Conservation (phyloP, 2,329 filamentous ascomycete genomes). For the Fusarium sp. region DNA sequence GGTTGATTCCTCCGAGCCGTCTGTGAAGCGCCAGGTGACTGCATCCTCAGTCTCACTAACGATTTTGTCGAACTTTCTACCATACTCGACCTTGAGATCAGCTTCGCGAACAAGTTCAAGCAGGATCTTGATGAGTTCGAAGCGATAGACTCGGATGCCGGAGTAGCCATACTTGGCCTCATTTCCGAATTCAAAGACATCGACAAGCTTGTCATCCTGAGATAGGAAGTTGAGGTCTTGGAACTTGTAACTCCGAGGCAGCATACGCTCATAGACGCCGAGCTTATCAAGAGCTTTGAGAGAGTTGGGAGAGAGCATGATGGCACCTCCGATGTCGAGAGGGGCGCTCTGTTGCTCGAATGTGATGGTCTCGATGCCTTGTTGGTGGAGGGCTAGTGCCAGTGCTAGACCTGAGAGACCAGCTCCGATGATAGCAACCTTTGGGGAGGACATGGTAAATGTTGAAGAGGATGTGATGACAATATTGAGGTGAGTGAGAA, state of each 20-base stretch:
- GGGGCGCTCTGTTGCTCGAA: constrained; percentile 64
- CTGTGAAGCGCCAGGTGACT: constrained; percentile 62
- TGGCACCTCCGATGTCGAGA: constrained; percentile 64
- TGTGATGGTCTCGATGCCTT: constrained; percentile 63
- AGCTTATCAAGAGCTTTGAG: constrained; percentile 66
- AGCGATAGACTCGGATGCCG: constrained; percentile 67
- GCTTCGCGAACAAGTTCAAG: constrained; percentile 56
- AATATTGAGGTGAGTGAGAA: fast-evolving
- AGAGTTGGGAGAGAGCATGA: constrained; percentile 72
- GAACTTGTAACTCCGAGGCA: constrained; percentile 63
- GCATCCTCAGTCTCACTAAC: constrained; percentile 54
- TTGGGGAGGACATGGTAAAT: constrained; percentile 25
- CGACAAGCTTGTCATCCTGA: constrained; percentile 49
- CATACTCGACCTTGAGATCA: constrained; percentile 60
- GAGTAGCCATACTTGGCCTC: constrained; percentile 64
- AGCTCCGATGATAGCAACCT: constrained; percentile 52
- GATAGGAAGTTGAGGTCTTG: constrained; percentile 63
- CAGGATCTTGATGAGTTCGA: constrained; percentile 64
- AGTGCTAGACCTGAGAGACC: constrained; percentile 65
- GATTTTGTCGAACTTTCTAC: constrained; percentile 62
- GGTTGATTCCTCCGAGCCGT: constrained; percentile 58
- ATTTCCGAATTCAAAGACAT: constrained; percentile 63
- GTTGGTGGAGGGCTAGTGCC: constrained; percentile 65
- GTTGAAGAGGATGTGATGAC: fast-evolving
- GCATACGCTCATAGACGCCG: constrained; percentile 61